Percentiles rank a stretch among this genome's conserved stretches.
These are phyloP conservation scores for Akanthomyces lecanii DNA, from an alignment of 2,329 filamentous ascomycete species.

Conservation along the genomic window DNA sequence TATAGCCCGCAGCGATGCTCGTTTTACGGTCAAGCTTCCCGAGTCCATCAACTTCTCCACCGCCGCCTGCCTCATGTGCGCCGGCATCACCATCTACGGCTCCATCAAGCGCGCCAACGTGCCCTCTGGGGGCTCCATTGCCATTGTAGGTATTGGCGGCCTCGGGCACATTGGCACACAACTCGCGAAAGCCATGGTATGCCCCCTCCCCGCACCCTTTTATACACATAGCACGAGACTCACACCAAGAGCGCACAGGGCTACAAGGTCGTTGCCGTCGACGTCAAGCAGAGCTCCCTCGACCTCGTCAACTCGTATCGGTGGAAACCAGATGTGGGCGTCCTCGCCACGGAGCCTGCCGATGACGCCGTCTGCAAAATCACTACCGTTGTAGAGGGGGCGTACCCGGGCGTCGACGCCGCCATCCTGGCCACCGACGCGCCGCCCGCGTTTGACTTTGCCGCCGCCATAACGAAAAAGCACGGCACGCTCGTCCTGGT, in stretches of 20 bases:
- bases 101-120: constrained; percentile 17
- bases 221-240: no score
- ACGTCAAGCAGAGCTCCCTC: constrained; percentile 17
- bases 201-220: no score
- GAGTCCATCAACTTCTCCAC: constrained; percentile 10
- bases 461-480: constrained; percentile 18
- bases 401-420: constrained; percentile 19
- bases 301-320: constrained; percentile 15
- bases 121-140: constrained; percentile 15
- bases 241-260: neutral
- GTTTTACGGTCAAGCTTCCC: constrained; percentile 18
- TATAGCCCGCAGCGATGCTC: constrained; percentile 10
- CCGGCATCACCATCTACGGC: constrained; percentile 19
- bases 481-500: constrained; percentile 20
- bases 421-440: constrained; percentile 19
- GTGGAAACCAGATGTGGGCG: constrained; percentile 11
- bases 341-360: constrained; percentile 18
- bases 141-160: constrained; percentile 18
- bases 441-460: constrained; percentile 17
- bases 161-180: constrained; percentile 19
- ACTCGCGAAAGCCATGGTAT: constrained; percentile 18
- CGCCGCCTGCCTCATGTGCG: constrained; percentile 19
- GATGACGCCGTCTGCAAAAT: constrained; percentile 15
- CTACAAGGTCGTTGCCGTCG: constrained; percentile 18
- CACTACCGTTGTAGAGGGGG: neutral